Evolutionary conservation across 371 early-diverging fungal species (phyloP).

Genomic region (Lichtheimia hyalospora): DNA sequence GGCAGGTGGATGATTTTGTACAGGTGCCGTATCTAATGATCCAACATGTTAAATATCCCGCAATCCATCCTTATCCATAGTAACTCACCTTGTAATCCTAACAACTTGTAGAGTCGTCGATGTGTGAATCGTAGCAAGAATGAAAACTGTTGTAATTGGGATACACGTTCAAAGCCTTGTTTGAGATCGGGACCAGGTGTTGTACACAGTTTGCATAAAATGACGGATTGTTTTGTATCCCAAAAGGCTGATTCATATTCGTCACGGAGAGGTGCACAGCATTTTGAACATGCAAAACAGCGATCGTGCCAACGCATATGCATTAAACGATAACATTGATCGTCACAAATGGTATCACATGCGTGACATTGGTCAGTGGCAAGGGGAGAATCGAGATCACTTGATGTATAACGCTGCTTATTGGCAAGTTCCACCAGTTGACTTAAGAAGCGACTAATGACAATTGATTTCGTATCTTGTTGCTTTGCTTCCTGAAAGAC

Average conservation of each 20-base stretch:
- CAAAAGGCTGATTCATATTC: constrained; percentile 56
- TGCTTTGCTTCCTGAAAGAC: constrained; percentile 4
- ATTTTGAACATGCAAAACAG: constrained; percentile 78
- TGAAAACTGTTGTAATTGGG: constrained; percentile 90
- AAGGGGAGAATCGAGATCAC: constrained; percentile 20
- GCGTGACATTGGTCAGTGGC: constrained; percentile 75
- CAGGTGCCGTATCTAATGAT: neutral
- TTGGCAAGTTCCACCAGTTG: constrained; percentile 66
- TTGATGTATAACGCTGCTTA: constrained; percentile 23
- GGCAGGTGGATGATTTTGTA: neutral
- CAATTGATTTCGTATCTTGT: constrained; percentile 22
- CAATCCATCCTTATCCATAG: too few species aligned
- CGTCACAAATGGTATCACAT: constrained; percentile 79
- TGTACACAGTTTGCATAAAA: constrained; percentile 52
- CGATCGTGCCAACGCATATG: constrained; percentile 75
- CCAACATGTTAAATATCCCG: neutral
- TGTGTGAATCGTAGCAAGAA: constrained; percentile 84
- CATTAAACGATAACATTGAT: constrained; percentile 74
- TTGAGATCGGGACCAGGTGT: constrained; percentile 16
- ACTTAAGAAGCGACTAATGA: constrained; percentile 60
- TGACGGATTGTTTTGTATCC: constrained; percentile 28
- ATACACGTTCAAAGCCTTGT: constrained; percentile 70
- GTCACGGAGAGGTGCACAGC: constrained; percentile 54
- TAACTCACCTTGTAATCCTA: constrained; percentile 62
- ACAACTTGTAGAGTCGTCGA: constrained; percentile 75